Conservation (phyloP, 306 rosid species). For the Cucurbita maxima region DNA sequence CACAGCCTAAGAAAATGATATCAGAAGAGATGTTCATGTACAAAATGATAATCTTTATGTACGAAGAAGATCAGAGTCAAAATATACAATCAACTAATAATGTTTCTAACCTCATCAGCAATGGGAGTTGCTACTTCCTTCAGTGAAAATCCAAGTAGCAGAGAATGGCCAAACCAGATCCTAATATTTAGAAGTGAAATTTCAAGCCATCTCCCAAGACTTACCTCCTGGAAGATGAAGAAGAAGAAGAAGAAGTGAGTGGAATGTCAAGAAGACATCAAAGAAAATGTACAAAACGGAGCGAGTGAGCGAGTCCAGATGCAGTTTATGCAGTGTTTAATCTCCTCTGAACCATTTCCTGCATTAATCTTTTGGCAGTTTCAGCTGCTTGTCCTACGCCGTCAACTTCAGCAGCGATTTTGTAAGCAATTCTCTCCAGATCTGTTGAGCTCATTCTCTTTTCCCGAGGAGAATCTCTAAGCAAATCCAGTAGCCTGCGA, state of each 20-base stretch:
- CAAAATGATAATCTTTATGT: not conserved
- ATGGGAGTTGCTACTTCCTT: not conserved
- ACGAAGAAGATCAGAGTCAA: not conserved
- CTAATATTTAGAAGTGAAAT: too few species aligned
- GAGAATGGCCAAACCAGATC: too few species aligned
- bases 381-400: slow-evolving; percentile 75
- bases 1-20: not conserved
- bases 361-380: slow-evolving; percentile 50
- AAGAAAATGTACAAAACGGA: slow-evolving; percentile 24
- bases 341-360: slow-evolving; percentile 78
- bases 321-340: slow-evolving; percentile 44
- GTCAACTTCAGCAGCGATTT: slow-evolving; percentile 61
- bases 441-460: slow-evolving; percentile 44
- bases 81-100: not conserved
- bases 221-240: not conserved
- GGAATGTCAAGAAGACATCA: not conserved
- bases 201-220: not conserved
- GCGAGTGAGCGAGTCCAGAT: slow-evolving; percentile 31
- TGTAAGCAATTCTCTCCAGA: slow-evolving; percentile 59
- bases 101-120: slow-evolving; percentile 4
- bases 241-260: not conserved
- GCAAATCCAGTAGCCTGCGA: slow-evolving; percentile 56
- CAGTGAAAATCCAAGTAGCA: not conserved
- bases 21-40: not conserved
- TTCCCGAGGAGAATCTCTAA: slow-evolving; percentile 60